Evolutionary conservation across 2,329 filamentous ascomycete species (phyloP).

Genomic region (Cercospora sp.): DNA sequence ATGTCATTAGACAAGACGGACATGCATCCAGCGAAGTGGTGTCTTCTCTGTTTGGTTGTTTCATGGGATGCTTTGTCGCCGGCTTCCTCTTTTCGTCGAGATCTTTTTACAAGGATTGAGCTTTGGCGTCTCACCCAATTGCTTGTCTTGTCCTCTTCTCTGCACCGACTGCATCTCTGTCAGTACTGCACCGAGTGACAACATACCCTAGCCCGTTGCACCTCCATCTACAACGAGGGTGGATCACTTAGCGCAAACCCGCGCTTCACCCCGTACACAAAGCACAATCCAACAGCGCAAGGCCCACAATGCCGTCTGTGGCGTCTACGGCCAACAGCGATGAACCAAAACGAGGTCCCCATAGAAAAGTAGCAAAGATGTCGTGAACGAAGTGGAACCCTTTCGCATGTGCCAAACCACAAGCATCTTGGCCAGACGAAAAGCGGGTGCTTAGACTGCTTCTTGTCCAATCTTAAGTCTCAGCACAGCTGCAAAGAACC

Average conservation of each 20-base stretch:
- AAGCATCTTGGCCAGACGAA: conserved; percentile 11
- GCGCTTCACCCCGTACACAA: neutral
- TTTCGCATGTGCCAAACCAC: neutral
- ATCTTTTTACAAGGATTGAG: neutral
- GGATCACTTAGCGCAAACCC: neutral
- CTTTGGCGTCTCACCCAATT: neutral
- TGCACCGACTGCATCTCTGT: neutral
- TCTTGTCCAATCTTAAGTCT: neutral
- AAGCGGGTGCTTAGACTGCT: conserved; percentile 11
- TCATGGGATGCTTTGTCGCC: neutral
- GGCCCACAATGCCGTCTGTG: neutral
- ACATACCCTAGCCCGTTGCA: neutral
- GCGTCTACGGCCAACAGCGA: neutral
- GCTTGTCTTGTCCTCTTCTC: neutral
- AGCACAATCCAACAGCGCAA: neutral
- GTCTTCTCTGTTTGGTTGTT: neutral
- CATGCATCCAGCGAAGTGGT: neutral
- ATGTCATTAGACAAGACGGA: neutral
- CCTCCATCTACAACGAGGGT: neutral
- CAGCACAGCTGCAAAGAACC: conserved; percentile 4
- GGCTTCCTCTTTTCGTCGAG: neutral
- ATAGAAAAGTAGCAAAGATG: neutral
- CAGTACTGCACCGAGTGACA: neutral
- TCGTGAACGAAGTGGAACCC: conserved; percentile 2
- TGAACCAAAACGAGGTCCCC: neutral